These are phyloP conservation scores for Hericium coralloides DNA, from an alignment of 768 basidiomycete genomes.

Conservation along the genomic window DNA sequence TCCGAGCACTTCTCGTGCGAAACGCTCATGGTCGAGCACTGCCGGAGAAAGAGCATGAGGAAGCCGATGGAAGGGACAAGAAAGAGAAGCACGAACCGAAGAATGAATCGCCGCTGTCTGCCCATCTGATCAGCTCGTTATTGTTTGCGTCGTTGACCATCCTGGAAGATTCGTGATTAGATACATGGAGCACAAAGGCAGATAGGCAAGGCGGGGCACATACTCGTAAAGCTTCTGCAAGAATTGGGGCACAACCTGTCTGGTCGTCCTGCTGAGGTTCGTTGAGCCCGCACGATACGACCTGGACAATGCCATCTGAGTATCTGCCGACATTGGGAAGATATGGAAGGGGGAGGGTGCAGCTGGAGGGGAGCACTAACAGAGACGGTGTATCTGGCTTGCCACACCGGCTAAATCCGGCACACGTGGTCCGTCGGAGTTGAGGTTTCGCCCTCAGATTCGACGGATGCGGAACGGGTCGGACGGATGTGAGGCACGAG, in stretches of 20 bases:
- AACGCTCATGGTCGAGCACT: slow-evolving; percentile 61
- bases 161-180: slow-evolving; percentile 93
- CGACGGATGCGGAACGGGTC: too few relatives aligned
- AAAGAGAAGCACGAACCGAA: slow-evolving; percentile 82
- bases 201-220: slow-evolving; percentile 86
- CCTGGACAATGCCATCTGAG: slow-evolving; percentile 44
- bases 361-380: neutral
- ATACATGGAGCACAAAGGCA: slow-evolving; percentile 73
- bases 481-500: too few relatives aligned
- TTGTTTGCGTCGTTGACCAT: slow-evolving; percentile 82
- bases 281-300: slow-evolving; percentile 29
- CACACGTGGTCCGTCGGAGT: neutral
- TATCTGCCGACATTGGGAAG: slow-evolving; percentile 36
- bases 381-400: neutral
- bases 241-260: slow-evolving; percentile 66
- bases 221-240: slow-evolving; percentile 91
- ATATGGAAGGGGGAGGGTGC: neutral
- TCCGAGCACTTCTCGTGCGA: slow-evolving; percentile 83
- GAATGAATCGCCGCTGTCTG: slow-evolving; percentile 77
- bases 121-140: slow-evolving; percentile 73
- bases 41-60: slow-evolving; percentile 40
- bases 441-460: too few relatives aligned
- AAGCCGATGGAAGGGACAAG: slow-evolving; percentile 37
- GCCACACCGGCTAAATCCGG: neutral
- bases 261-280: slow-evolving; percentile 36